Evolutionary conservation across 345 rosid genomes (phyloP).

Genomic region (Populus tremula): DNA sequence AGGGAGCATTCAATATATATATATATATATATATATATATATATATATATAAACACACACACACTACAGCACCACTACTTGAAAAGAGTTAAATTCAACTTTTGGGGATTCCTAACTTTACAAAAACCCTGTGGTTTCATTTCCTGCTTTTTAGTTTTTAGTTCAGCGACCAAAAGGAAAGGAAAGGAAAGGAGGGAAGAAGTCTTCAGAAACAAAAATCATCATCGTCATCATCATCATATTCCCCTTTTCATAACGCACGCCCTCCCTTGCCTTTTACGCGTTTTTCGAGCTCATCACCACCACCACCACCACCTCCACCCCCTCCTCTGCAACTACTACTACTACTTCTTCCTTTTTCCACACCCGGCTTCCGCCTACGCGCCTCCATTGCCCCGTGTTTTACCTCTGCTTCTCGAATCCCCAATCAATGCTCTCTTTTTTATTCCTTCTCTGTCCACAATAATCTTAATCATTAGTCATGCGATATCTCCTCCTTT

Average conservation of each 20-base stretch:
- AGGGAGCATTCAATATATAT: too few relatives aligned
- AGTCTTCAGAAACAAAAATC: background rate
- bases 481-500: too few relatives aligned
- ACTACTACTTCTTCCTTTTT: constrained; percentile 13
- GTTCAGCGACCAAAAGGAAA: background rate
- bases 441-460: too few relatives aligned
- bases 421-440: background rate
- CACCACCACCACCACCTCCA: background rate
- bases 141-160: background rate
- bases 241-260: constrained; percentile 52
- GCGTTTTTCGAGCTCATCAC: constrained; percentile 50
- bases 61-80: too few relatives aligned
- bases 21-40: too few relatives aligned
- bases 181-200: background rate
- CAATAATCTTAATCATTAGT: too few relatives aligned
- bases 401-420: background rate
- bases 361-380: background rate
- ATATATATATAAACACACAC: too few relatives aligned
- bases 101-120: constrained; percentile 28
- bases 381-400: background rate
- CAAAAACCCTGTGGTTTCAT: background rate
- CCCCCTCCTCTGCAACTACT: background rate
- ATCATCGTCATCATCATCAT: constrained; percentile 26
- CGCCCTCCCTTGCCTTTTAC: constrained; percentile 72
- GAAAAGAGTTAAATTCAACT: background rate